Base-by-base conservation (phyloP, 202 grass and related monocot genomes). In the Saccharum hybrid region DNA sequence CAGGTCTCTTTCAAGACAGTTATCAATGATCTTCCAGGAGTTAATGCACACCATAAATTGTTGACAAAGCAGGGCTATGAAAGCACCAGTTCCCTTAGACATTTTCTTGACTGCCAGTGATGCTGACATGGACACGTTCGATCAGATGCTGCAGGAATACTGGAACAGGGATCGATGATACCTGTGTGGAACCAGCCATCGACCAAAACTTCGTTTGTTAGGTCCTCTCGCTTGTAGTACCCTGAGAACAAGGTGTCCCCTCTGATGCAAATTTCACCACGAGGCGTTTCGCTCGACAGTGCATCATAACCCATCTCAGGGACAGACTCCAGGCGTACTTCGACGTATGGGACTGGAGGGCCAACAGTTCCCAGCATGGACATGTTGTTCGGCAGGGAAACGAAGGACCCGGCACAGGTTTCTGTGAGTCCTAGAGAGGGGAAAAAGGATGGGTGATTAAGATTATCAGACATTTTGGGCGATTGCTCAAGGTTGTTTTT, bases 121-220 rank as follows among this genome's bases (percentile, higher is more conserved):
- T 10, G 18, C 10, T 9, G 39, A 63, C 30, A 67, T 54, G 38
- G 46, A 48, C 40, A 39, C 19, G 22, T 78, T 46, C 7, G 28
- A 68, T 81, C 37, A 48, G 43, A 86, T 14, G 19, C n/a, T n/a
- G n/a, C n/a, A n/a, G n/a, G n/a, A n/a, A n/a, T n/a, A 41, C 30
- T 8, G 37, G 71, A 21, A 8, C 15, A 36, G 13, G 39, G 12
- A 75, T 66, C 87, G 16, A 68, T 84, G 11, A 64, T 86, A 98
- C 96, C 96, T 79, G 93, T 98, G 64, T 98, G 96, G 81, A 98
- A 98, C 96, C 96, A 98, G 38, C 93, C 96, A 51, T 96, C 88
- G 37, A 94, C 51, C 72, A 94, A 79, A 68, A 98, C 93, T 84
- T 98, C 96, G 56, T 94, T 80, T 31, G 93, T 98, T 63, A 98